These are phyloP conservation scores for Amoebophrya sp. DNA, from an alignment of 169 alveolate species.

Conservation along the genomic window DNA sequence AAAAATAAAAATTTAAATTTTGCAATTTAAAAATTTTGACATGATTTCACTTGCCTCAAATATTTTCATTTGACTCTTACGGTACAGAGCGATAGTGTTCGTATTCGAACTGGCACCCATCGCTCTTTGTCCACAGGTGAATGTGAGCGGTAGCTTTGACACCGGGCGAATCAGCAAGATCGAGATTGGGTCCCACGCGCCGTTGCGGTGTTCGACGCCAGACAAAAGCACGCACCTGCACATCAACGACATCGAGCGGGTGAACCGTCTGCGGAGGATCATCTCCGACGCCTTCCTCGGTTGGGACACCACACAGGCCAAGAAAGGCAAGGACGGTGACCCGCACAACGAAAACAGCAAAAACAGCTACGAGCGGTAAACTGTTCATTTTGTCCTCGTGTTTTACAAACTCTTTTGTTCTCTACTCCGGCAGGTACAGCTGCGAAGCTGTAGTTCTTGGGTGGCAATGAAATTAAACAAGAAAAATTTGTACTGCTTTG, in stretches of 20 bases:
- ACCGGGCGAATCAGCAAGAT: not conserved
- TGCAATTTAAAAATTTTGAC: too few relatives aligned
- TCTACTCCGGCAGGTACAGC: too few relatives aligned
- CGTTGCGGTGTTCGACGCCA: not conserved
- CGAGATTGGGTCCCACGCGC: not conserved
- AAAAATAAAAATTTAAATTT: too few relatives aligned
- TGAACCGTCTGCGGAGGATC: not conserved
- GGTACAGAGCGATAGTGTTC: too few relatives aligned
- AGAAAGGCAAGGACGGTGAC: not conserved
- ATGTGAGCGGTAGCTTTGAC: not conserved
- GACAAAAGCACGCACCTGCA: not conserved
- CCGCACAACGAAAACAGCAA: too few relatives aligned
- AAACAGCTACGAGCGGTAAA: too few relatives aligned
- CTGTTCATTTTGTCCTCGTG: too few relatives aligned
- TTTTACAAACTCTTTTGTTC: too few relatives aligned
- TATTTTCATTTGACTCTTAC: too few relatives aligned
- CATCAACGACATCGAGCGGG: not conserved
- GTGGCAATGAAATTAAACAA: not conserved
- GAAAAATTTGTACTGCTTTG: not conserved
- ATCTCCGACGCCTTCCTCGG: not conserved
- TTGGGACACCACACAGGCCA: not conserved
- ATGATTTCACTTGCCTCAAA: too few relatives aligned
- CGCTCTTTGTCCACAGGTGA: not conserved
- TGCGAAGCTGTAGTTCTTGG: too few relatives aligned
- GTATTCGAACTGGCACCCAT: too few relatives aligned